Conservation (phyloP, 2,329 filamentous ascomycete genomes). For the Sclerotinia minor region DNA sequence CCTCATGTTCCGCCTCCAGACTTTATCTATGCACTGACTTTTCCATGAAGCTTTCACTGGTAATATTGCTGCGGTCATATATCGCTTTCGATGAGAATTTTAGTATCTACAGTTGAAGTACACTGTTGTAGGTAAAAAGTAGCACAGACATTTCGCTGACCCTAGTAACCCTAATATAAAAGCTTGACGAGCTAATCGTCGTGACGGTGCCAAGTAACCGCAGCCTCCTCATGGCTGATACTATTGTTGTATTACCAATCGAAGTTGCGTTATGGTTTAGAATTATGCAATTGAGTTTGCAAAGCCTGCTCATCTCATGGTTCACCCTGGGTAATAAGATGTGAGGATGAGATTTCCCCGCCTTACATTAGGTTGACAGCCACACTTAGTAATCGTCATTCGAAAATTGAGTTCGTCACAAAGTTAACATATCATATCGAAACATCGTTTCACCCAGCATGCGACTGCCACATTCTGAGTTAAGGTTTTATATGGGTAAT, state of each 20-base stretch:
- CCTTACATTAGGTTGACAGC: neutral
- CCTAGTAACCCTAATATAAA: neutral
- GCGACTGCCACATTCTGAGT: neutral
- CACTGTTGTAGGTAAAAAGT: neutral
- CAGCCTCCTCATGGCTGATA: neutral
- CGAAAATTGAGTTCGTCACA: constrained; percentile 1
- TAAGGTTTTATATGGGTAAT: too few species aligned
- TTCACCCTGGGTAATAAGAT: neutral
- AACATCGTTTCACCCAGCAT: neutral
- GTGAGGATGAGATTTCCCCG: neutral
- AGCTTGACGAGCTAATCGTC: neutral
- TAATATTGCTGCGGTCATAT: too few species aligned
- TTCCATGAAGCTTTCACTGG: too few species aligned
- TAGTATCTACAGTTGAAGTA: neutral
- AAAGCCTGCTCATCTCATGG: neutral
- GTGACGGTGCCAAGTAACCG: neutral
- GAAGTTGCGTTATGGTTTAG: neutral
- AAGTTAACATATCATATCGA: neutral
- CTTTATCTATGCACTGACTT: neutral
- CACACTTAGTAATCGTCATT: neutral
- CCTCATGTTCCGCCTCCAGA: neutral
- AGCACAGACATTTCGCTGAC: neutral
- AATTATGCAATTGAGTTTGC: neutral
- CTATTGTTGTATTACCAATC: neutral
- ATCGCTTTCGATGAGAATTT: neutral